A percentile compares a stretch with the other conserved stretches of the same genome.
Evolutionary conservation across 176 grass and related monocot species (phyloP).

Genomic region (Saccharum officinarum): DNA sequence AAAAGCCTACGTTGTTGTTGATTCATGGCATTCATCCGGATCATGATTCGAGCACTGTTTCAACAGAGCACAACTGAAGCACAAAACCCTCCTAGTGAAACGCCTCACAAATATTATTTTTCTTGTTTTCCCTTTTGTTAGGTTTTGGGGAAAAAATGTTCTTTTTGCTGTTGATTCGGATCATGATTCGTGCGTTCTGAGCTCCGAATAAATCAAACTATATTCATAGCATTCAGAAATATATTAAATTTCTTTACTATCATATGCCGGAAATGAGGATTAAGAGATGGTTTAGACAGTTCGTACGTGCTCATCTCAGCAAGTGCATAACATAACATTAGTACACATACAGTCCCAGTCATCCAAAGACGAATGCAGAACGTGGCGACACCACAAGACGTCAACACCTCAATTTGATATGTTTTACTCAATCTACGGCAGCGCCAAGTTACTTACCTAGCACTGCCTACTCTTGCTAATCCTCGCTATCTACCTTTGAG

Average conservation of each 20-base stretch:
- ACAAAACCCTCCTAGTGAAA: too few relatives aligned
- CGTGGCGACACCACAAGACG: neutral
- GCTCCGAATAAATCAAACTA: neutral
- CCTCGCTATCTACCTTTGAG: slow-evolving; percentile 71
- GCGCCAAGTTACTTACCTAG: neutral
- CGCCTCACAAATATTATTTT: too few relatives aligned
- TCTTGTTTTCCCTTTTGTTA: too few relatives aligned
- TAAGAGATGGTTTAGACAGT: neutral
- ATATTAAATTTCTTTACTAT: neutral
- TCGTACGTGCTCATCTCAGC: neutral
- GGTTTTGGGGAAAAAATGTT: too few relatives aligned
- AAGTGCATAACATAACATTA: slow-evolving; percentile 7
- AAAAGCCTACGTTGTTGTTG: too few relatives aligned
- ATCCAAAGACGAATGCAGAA: neutral
- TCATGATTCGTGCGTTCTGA: neutral
- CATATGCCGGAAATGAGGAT: neutral
- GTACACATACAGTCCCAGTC: neutral
- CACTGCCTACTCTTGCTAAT: neutral
- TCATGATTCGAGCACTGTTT: too few relatives aligned
- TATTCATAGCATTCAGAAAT: neutral
- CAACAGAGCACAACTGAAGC: too few relatives aligned
- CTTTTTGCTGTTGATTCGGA: neutral
- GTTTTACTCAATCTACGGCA: neutral
- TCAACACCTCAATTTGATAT: neutral
- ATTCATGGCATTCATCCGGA: too few relatives aligned